These are phyloP conservation scores for Mycena venus DNA, from an alignment of 768 basidiomycete genomes.

Conservation along the genomic window DNA sequence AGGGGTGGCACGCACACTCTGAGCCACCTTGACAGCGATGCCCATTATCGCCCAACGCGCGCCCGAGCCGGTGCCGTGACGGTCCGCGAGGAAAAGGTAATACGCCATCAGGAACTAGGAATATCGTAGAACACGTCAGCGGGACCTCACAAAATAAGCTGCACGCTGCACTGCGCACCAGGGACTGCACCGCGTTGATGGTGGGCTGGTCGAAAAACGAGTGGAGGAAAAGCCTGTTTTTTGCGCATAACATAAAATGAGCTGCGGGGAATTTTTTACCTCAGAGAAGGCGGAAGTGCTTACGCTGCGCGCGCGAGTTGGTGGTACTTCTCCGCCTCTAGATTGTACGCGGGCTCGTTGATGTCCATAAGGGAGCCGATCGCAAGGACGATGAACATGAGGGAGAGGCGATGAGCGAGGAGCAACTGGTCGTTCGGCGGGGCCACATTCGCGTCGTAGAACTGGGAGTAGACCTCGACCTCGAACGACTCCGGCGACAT, in stretches of 20 bases:
- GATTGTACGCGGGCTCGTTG: slow-evolving; percentile 65
- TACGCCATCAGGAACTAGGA: slow-evolving; percentile 76
- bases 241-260: neutral
- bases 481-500: slow-evolving; percentile 72
- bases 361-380: slow-evolving; percentile 76
- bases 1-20: slow-evolving; percentile 65
- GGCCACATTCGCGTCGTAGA: slow-evolving; percentile 62
- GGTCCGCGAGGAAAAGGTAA: slow-evolving; percentile 77
- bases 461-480: slow-evolving; percentile 68
- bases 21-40: slow-evolving; percentile 76
- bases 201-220: slow-evolving; percentile 79
- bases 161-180: slow-evolving; percentile 57
- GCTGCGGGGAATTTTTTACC: slow-evolving; percentile 16
- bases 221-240: slow-evolving; percentile 62
- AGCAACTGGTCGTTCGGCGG: slow-evolving; percentile 65
- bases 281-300: slow-evolving; percentile 15
- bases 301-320: slow-evolving; percentile 72
- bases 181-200: slow-evolving; percentile 73
- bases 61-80: slow-evolving; percentile 75
- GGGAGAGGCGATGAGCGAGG: slow-evolving; percentile 70
- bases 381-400: slow-evolving; percentile 76
- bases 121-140: slow-evolving; percentile 17
- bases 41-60: slow-evolving; percentile 79
- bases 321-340: slow-evolving; percentile 80
- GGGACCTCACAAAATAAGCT: slow-evolving; percentile 28